These are phyloP conservation scores for Lactarius akahatsu DNA, from an alignment of 768 basidiomycete genomes.

Conservation along the genomic window DNA sequence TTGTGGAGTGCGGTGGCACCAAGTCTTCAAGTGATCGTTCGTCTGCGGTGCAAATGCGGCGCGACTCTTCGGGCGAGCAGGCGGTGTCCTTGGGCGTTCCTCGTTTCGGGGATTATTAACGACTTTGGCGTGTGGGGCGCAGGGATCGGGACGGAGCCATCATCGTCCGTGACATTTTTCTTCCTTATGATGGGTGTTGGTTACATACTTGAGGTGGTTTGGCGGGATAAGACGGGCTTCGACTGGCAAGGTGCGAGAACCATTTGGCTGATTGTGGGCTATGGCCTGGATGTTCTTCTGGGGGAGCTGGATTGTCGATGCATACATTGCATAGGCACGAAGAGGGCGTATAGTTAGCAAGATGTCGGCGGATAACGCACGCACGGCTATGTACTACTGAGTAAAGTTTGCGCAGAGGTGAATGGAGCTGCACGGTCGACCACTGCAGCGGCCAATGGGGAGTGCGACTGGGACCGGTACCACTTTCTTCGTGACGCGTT, in stretches of 20 bases:
- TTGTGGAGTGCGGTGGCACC: slow-evolving; percentile 71
- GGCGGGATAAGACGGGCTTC: slow-evolving; percentile 12
- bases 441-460: neutral
- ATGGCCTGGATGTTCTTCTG: slow-evolving; percentile 23
- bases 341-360: slow-evolving; percentile 26
- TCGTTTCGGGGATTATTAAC: slow-evolving; percentile 29
- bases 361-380: slow-evolving; percentile 16
- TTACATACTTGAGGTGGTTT: slow-evolving; percentile 21
- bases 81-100: slow-evolving; percentile 27
- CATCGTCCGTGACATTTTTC: slow-evolving; percentile 23
- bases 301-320: slow-evolving; percentile 25
- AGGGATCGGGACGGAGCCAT: slow-evolving; percentile 15
- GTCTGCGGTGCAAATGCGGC: slow-evolving; percentile 43
- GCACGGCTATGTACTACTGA: slow-evolving; percentile 26
- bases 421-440: slow-evolving; percentile 25
- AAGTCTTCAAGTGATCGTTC: slow-evolving; percentile 59
- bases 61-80: slow-evolving; percentile 17
- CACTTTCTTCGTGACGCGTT: neutral
- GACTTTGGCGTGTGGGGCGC: slow-evolving; percentile 26
- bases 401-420: slow-evolving; percentile 26
- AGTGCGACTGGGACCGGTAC: too few species aligned
- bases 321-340: slow-evolving; percentile 26
- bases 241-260: slow-evolving; percentile 19
- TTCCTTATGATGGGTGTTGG: slow-evolving; percentile 29
- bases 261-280: slow-evolving; percentile 26